phyloP scores from a whole-genome alignment of 805 yeast species.

The Hanseniaspora mollemarum region DNA sequence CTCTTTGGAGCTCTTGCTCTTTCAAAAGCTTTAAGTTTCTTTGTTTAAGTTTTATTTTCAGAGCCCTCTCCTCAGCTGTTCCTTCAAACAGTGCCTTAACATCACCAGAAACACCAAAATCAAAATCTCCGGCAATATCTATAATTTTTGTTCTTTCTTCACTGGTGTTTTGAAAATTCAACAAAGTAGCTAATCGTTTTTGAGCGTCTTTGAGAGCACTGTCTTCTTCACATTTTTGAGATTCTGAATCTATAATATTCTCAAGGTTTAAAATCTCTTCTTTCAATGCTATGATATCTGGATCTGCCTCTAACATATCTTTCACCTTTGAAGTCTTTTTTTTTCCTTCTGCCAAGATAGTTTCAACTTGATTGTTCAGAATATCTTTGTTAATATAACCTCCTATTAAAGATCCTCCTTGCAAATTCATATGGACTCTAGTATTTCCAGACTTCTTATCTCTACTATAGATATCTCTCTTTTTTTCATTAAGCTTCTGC shows the following conservation, averaged over 20 bases:
- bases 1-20: conserved; percentile 42
- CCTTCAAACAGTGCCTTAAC: conserved; percentile 58
- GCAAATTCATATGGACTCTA: conserved; percentile 2
- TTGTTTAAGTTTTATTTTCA: conserved; percentile 79
- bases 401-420: conserved; percentile 5
- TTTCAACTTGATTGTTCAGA: conserved; percentile 44
- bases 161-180: conserved; percentile 73
- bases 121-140: conserved; percentile 85
- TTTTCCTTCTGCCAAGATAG: conserved; percentile 28
- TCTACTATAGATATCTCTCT: conserved; percentile 18
- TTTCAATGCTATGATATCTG: conserved; percentile 33
- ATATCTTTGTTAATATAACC: conserved; percentile 6
- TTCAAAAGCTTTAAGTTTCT: conserved; percentile 55
- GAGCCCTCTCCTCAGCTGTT: conserved; percentile 69
- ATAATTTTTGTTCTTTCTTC: conserved; percentile 85
- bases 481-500: conserved; percentile 16
- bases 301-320: conserved; percentile 32
- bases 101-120: conserved; percentile 42
- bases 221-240: conserved; percentile 25
- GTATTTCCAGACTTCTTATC: conserved; percentile 18
- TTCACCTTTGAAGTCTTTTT: conserved; percentile 24
- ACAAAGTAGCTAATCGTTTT: conserved; percentile 55
- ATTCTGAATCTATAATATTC: neutral
- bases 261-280: conserved; percentile 21
- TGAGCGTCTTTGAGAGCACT: conserved; percentile 60